phyloP scores from a whole-genome alignment of 2,329 filamentous ascomycete species.

The Magnaporthiopsis incrustans region DNA sequence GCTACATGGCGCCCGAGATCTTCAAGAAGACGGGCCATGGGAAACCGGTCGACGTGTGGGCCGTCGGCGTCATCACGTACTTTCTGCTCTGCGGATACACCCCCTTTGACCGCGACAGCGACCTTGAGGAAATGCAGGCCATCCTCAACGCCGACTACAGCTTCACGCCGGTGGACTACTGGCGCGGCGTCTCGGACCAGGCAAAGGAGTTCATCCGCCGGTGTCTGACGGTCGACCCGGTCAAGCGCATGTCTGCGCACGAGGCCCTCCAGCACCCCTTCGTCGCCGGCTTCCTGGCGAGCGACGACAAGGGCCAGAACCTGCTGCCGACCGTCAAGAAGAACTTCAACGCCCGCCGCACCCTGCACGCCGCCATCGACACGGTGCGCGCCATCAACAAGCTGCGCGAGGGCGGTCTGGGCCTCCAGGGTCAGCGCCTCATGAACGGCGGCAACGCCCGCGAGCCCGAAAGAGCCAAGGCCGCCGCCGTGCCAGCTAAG shows the following conservation, averaged over 20 bases:
- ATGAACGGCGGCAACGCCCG: slow-evolving; percentile 53
- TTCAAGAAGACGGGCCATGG: slow-evolving; percentile 98
- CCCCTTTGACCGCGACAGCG: slow-evolving; percentile 92
- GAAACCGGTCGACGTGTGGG: slow-evolving; percentile 97
- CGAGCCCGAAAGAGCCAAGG: slow-evolving; percentile 34
- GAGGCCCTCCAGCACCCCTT: slow-evolving; percentile 62
- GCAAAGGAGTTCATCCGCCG: slow-evolving; percentile 88
- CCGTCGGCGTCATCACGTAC: slow-evolving; percentile 96
- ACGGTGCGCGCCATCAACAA: slow-evolving; percentile 66
- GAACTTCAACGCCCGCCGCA: slow-evolving; percentile 65
- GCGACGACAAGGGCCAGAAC: slow-evolving; percentile 48
- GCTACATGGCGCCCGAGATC: slow-evolving; percentile 99
- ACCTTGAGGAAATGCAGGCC: slow-evolving; percentile 98
- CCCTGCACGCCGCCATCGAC: slow-evolving; percentile 62
- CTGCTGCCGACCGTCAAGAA: slow-evolving; percentile 62
- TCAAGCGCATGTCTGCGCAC: slow-evolving; percentile 83
- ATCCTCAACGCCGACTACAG: slow-evolving; percentile 95
- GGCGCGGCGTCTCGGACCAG: slow-evolving; percentile 80
- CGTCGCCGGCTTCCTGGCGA: slow-evolving; percentile 44
- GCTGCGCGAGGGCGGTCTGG: slow-evolving; percentile 53
- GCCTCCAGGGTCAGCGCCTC: slow-evolving; percentile 26
- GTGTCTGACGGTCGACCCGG: slow-evolving; percentile 86
- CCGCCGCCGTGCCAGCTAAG: slow-evolving; percentile 16
- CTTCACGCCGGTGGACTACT: slow-evolving; percentile 92
- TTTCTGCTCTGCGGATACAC: slow-evolving; percentile 97